Conservation (phyloP, 306 rosid genomes). For the Rosa rugosa region DNA sequence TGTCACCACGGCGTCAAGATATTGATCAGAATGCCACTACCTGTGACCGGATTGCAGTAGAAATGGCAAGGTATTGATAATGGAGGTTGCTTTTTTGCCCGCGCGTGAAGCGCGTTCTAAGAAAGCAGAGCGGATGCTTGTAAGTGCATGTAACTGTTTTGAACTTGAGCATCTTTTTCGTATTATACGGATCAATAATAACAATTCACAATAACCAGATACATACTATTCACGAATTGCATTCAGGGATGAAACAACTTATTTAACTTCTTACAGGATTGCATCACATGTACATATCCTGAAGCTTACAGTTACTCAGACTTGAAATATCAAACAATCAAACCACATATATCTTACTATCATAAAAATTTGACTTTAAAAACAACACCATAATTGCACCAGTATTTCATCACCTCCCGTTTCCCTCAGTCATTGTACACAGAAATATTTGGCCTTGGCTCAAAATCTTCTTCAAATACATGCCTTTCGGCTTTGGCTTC, state of each 20-base stretch:
- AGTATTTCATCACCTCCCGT: neutral
- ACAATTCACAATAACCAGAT: no score
- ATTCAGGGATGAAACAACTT: neutral
- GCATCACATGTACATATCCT: neutral
- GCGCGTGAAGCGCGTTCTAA: no score
- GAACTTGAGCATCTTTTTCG: no score
- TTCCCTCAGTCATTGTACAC: neutral
- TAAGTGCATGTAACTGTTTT: no score
- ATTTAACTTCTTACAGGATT: neutral
- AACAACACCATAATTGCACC: neutral
- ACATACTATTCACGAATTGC: neutral
- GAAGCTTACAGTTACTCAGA: neutral
- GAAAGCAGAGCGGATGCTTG: no score
- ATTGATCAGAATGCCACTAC: no score
- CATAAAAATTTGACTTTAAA: neutral
- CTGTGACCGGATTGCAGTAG: no score
- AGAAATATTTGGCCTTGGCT: slow-evolving; percentile 14
- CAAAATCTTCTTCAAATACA: slow-evolving; percentile 11
- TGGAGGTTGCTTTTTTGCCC: no score
- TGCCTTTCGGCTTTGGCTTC: neutral
- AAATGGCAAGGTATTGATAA: no score
- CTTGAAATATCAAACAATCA: neutral
- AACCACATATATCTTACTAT: neutral
- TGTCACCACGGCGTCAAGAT: no score
- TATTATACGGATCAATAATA: no score